These are phyloP conservation scores for Colletotrichum nymphaeae DNA, from an alignment of 2,329 filamentous ascomycete species.

Conservation along the genomic window DNA sequence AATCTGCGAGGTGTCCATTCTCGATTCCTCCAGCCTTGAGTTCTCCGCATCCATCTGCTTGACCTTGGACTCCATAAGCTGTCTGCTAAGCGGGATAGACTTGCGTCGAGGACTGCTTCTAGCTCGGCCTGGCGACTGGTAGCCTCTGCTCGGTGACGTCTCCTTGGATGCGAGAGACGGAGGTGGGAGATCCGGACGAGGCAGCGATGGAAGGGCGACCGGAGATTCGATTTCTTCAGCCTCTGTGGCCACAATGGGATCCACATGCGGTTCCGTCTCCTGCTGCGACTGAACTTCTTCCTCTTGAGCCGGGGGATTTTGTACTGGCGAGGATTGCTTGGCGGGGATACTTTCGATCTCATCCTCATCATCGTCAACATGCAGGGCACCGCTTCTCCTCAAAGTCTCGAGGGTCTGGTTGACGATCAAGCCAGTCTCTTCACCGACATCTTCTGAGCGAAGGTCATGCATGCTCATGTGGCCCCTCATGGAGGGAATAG, in stretches of 20 bases:
- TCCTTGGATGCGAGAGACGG: neutral
- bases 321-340: neutral
- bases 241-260: neutral
- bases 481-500: conserved; percentile 62
- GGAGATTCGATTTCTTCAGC: conserved; percentile 8
- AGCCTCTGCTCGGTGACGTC: conserved; percentile 8
- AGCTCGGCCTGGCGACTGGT: conserved; percentile 43
- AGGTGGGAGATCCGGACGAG: neutral
- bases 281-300: neutral
- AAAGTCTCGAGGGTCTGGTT: conserved; percentile 65
- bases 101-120: conserved; percentile 51
- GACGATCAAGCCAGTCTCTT: conserved; percentile 67
- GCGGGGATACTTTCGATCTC: neutral
- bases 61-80: conserved; percentile 47
- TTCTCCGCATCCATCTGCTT: conserved; percentile 36
- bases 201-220: conserved; percentile 17
- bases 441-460: conserved; percentile 60
- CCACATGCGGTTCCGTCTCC: conserved; percentile 1
- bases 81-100: conserved; percentile 45
- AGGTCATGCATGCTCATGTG: conserved; percentile 50
- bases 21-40: neutral
- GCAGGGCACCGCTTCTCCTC: conserved; percentile 47
- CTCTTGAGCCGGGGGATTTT: neutral
- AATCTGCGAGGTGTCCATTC: conserved; percentile 8
- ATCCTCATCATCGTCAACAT: conserved; percentile 24